These are phyloP conservation scores for Gnetum montanum DNA, from an alignment of 75 land plant species.

Conservation along the genomic window DNA sequence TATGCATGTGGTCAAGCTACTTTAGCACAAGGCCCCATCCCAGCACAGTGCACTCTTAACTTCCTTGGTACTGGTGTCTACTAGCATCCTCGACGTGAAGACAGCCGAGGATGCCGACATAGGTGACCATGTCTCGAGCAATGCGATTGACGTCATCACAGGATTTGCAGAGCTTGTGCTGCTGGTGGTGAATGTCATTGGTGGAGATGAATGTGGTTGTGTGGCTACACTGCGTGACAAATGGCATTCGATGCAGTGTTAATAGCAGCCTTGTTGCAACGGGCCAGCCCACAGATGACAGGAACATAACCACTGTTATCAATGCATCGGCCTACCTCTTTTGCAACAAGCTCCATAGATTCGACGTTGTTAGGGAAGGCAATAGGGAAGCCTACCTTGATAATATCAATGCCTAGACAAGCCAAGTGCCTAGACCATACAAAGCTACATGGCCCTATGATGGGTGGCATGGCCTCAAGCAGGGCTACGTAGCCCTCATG, in stretches of 20 bases:
- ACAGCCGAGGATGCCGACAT: slow-evolving; percentile 80
- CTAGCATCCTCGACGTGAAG: slow-evolving; percentile 79
- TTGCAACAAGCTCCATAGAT: slow-evolving; percentile 66
- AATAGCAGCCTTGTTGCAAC: slow-evolving; percentile 81
- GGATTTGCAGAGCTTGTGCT: slow-evolving; percentile 71
- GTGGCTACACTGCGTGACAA: slow-evolving; percentile 50
- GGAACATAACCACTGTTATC: slow-evolving; percentile 71
- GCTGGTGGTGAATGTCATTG: slow-evolving; percentile 72
- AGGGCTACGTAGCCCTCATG: too few species aligned
- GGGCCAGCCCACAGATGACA: slow-evolving; percentile 81
- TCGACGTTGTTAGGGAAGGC: slow-evolving; percentile 70
- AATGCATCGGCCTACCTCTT: slow-evolving; percentile 69
- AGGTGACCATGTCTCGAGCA: slow-evolving; percentile 75
- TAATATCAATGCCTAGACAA: slow-evolving; percentile 79
- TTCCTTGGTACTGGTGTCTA: slow-evolving; percentile 94
- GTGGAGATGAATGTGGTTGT: slow-evolving; percentile 92
- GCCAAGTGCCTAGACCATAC: slow-evolving; percentile 81
- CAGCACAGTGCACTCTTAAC: too few species aligned
- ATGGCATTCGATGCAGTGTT: slow-evolving; percentile 90
- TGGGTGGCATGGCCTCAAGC: too few species aligned
- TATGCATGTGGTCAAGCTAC: too few species aligned
- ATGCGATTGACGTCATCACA: slow-evolving; percentile 66
- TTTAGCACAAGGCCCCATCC: too few species aligned
- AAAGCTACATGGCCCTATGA: too few species aligned
- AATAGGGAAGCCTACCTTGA: slow-evolving; percentile 93